These are phyloP conservation scores for Leptographium wingfieldii DNA, from an alignment of 2,329 filamentous ascomycete species.

Conservation along the genomic window DNA sequence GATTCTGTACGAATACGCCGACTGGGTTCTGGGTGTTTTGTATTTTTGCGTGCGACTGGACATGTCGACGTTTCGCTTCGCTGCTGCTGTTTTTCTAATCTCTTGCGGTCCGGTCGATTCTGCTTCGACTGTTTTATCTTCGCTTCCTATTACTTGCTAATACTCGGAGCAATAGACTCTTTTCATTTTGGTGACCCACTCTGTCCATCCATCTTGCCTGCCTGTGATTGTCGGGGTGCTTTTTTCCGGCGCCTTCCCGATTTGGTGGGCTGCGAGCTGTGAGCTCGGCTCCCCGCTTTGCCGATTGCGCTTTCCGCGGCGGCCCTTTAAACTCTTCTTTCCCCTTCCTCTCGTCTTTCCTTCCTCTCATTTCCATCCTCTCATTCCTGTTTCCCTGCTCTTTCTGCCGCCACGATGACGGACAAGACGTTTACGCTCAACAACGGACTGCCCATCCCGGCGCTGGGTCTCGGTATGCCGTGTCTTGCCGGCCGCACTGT, in stretches of 20 bases:
- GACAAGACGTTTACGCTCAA: slow-evolving; percentile 50
- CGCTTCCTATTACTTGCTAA: background rate
- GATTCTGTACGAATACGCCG: slow-evolving; percentile 1
- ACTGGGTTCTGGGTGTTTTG: slow-evolving; percentile 10
- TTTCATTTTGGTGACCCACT: background rate
- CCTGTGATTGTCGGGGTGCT: slow-evolving; percentile 2
- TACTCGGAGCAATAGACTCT: background rate
- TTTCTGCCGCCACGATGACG: slow-evolving; percentile 29
- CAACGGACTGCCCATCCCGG: slow-evolving; percentile 49
- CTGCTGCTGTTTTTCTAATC: background rate
- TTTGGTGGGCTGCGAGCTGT: background rate
- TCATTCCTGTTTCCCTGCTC: background rate
- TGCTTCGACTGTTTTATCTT: background rate
- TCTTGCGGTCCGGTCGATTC: background rate
- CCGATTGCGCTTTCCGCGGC: background rate
- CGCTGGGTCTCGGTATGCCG: slow-evolving; percentile 41
- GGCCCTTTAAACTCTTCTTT: too few species aligned
- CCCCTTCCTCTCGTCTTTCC: too few species aligned
- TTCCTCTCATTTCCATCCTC: too few species aligned
- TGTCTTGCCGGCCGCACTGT: slow-evolving; percentile 18
- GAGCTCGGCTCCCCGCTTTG: background rate
- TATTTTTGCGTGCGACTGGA: background rate
- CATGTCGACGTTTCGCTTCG: slow-evolving; percentile 2
- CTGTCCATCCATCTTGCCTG: background rate
- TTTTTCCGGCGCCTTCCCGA: slow-evolving; percentile 1